Evolutionary conservation across 1,139 yeast species (phyloP), one percentile per base, ranked within the genome.

Genomic region (Pichia sp.): DNA sequence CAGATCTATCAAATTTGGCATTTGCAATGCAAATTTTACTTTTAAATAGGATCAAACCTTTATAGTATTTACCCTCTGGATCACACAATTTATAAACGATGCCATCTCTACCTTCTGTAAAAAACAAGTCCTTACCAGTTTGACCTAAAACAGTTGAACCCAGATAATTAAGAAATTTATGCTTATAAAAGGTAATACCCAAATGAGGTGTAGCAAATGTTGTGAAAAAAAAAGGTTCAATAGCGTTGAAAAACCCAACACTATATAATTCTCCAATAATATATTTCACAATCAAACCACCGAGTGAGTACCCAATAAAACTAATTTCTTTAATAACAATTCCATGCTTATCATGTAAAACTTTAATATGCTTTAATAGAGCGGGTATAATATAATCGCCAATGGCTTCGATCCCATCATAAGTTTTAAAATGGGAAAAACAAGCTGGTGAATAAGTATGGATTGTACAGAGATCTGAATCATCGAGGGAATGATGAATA

Each of bases 141-240:
- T 75, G 71, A 0, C 96, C 96, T 27, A 88, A 69, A 3, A 85
- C 59, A 51, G 72, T 72, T 1, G 79, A 70, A 0, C 96, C 96
- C 20, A 83, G 46, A 12, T 66, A 58, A 57, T 85, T 85, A 46
- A 85, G 68, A 1, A 77, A 45, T 11, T 46, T 44, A 12, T 70
- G 64, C 3, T 52, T 51, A 58, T 70, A 74, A 57, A 77, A 77
- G 41, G 73, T 73, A 13, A 85, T 75, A 0, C 96, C 96, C 8
- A 87, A 69, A 67, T 90, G 97, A 1, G 97, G 97, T 1, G 96
- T 82, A 2, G 97, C 97, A 69, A 89, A 84, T 0, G 96, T 85
- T 16, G 89, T 74, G 60, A 83, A 84, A 45, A 79, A 68, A 2
- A 76, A 67, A 0, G 96, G 96, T 54, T 74, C 68, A 18, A 87